Evolutionary conservation across 2,329 filamentous ascomycete species (phyloP).

Genomic region (Trichophyton mentagrophytes): DNA sequence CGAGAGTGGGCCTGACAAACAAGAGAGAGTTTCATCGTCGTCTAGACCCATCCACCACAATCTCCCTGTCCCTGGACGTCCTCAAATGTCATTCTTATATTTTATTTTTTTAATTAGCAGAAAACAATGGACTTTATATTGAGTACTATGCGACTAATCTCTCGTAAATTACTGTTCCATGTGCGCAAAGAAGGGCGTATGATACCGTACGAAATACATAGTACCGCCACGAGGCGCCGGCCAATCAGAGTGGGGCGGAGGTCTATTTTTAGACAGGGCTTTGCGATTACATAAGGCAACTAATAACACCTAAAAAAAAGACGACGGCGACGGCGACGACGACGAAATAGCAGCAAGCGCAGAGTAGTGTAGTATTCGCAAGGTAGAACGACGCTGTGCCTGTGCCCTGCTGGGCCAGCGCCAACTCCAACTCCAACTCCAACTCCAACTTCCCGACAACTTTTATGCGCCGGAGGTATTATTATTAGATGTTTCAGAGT

Average conservation of each 20-base stretch:
- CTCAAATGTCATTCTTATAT: background rate
- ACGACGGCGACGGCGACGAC: background rate
- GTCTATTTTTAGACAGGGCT: slow-evolving; percentile 1
- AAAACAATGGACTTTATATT: background rate
- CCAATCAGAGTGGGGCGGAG: background rate
- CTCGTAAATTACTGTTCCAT: background rate
- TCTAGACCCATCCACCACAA: background rate
- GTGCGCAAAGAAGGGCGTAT: background rate
- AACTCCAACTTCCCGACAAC: background rate
- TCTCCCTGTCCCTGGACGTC: background rate
- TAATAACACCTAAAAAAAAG: background rate
- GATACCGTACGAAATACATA: background rate
- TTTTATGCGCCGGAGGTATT: background rate
- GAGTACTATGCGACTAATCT: too few species aligned
- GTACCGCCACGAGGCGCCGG: background rate
- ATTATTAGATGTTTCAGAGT: background rate
- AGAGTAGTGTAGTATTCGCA: too few species aligned
- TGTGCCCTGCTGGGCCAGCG: too few species aligned
- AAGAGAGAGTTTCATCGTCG: background rate
- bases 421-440: background rate
- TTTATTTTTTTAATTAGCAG: background rate
- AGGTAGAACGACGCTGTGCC: too few species aligned
- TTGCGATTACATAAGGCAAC: background rate
- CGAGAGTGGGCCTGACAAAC: background rate
- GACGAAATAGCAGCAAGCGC: background rate